Conservation (phyloP, 352 stramenopile species). For the Phytophthora melonis region DNA sequence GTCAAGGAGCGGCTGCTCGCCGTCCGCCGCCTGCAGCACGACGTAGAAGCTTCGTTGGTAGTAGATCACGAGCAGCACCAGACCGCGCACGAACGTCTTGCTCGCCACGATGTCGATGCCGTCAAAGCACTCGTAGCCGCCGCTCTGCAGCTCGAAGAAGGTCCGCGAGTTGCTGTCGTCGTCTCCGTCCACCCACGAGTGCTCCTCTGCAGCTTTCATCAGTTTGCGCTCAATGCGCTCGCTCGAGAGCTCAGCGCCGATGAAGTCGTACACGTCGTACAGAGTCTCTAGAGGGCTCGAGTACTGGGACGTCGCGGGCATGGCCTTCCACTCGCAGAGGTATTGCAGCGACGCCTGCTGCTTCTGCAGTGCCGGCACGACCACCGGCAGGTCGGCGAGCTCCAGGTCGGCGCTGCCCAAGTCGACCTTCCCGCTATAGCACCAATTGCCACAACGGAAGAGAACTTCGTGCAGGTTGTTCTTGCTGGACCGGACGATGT, state of each 20-base stretch:
- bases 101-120: conserved; percentile 87
- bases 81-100: conserved; percentile 88
- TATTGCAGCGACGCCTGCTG: conserved; percentile 94
- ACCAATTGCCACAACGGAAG: conserved; percentile 96
- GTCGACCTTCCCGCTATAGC: conserved; percentile 93
- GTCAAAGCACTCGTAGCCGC: conserved; percentile 89
- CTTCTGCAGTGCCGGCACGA: conserved; percentile 94
- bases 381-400: conserved; percentile 88
- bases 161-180: conserved; percentile 49
- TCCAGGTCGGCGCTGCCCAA: conserved; percentile 81
- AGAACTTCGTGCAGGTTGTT: conserved; percentile 89
- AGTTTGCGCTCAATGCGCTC: conserved; percentile 88
- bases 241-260: conserved; percentile 86
- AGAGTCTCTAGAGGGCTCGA: conserved; percentile 75
- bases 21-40: conserved; percentile 89
- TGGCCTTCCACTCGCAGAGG: conserved; percentile 89
- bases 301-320: conserved; percentile 78
- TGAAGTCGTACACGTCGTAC: conserved; percentile 88
- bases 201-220: conserved; percentile 82
- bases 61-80: conserved; percentile 87
- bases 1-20: conserved; percentile 94
- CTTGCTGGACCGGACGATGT: conserved; percentile 84
- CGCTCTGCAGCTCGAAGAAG: conserved; percentile 95
- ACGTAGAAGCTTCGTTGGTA: conserved; percentile 93
- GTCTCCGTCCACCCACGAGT: conserved; percentile 93